Conservation (phyloP, 2,329 filamentous ascomycete genomes). For the Rhexocercosporidium sp. region DNA sequence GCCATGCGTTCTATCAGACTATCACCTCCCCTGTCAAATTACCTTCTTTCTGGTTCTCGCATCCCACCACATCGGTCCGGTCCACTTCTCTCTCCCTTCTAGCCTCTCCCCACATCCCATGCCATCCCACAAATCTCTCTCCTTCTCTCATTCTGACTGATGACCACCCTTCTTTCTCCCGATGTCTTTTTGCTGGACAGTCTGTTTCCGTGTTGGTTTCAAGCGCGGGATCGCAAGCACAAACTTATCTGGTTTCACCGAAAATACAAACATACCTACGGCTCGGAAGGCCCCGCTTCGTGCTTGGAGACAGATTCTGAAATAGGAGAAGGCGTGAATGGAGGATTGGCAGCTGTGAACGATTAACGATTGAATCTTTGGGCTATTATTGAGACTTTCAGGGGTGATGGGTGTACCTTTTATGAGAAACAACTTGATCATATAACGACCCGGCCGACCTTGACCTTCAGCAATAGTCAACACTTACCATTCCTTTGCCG, state of each 20-base stretch:
- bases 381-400: conserved; percentile 3
- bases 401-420: conserved; percentile 16
- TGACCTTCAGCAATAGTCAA: not conserved
- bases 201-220: not conserved
- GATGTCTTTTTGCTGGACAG: conserved; percentile 8
- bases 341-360: conserved; percentile 5
- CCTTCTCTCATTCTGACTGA: not conserved
- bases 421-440: conserved; percentile 20
- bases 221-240: conserved; percentile 4
- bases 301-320: not conserved
- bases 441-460: conserved; percentile 19
- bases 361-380: not conserved
- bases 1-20: conserved; percentile 25
- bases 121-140: conserved; percentile 3
- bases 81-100: conserved; percentile 17
- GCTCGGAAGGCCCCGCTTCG: conserved; percentile 22
- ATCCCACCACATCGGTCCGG: conserved; percentile 29
- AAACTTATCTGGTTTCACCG: conserved; percentile 25
- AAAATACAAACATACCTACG: conserved; percentile 16
- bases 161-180: conserved; percentile 7
- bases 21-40: conserved; percentile 14
- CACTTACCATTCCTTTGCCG: not conserved
- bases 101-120: conserved; percentile 16
- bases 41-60: not conserved
- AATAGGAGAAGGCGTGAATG: conserved; percentile 1